Evolutionary conservation across 2,329 filamentous ascomycete species (phyloP), one percentile per base, ranked within the genome.

Genomic region (Alternaria triticina): DNA sequence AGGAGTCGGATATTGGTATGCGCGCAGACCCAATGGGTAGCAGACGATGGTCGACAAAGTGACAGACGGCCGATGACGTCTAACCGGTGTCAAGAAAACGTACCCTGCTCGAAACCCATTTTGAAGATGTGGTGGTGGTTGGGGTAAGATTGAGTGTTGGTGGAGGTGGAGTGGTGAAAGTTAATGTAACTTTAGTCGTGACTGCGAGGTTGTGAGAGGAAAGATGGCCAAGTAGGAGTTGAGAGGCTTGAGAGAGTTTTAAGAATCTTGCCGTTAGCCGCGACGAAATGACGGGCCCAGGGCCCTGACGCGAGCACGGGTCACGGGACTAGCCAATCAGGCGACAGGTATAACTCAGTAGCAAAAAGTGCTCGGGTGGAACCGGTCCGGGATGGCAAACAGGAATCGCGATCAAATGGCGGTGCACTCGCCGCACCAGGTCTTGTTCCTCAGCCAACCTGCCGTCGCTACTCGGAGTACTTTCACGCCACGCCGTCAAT

Each of bases 31-130:
- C 72, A 74, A 75, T 74, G 74, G 66, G 50, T 59, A 61, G 58
- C 40, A 56, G 54, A 63, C 62, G 64, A 49, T 52, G 43, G 66
- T 68, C 20, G 59, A 56, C 66, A 72, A 73, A 66, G 67, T 67
- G 51, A 70, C 44, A 56, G 50, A 58, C 47, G 43, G 50, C 71
- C 68, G 62, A 76, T 77, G 75, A 74, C 77, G 73, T 77, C 68
- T 68, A 69, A 51, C 68, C 10, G 70, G 65, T 64, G 51, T 55
- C 45, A 64, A 56, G 62, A 59, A 61, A 71, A 79, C 79, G 60
- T 79, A 81, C 79, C 79, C 55, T 70, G 58, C 70, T 78, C 77
- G 75, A 78, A 78, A 75, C 77, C 78, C 79, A 81, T 81, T 76
- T 63, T 80, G 77, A 70, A 65, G 59, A 57, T 68, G 51, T 61